These are phyloP conservation scores for Cymodocea nodosa DNA, from an alignment of 116 monocot genomes.

Conservation along the genomic window DNA sequence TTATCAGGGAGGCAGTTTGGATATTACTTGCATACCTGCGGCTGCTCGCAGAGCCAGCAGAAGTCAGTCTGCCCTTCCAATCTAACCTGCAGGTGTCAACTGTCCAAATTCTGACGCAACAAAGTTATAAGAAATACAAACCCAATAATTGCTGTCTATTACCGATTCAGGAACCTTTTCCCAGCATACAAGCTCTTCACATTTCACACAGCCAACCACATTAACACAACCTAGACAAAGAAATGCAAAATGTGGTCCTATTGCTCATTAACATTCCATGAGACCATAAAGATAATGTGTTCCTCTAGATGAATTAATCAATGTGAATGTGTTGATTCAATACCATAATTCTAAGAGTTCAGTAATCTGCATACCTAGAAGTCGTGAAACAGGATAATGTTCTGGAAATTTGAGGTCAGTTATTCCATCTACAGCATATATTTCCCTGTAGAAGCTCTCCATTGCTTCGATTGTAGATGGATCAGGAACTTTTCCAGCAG, in stretches of 20 bases:
- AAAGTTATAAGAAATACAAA: background rate
- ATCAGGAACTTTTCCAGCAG: slow-evolving; percentile 77
- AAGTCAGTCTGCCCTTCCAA: slow-evolving; percentile 71
- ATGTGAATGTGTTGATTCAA: background rate
- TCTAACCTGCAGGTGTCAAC: slow-evolving; percentile 41
- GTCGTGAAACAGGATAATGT: slow-evolving; percentile 72
- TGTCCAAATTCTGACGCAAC: slow-evolving; percentile 2
- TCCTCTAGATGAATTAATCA: too few relatives aligned
- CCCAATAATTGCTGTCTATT: slow-evolving; percentile 5
- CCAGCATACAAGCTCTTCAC: slow-evolving; percentile 73
- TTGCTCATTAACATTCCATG: background rate
- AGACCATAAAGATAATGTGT: background rate
- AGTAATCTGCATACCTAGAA: slow-evolving; percentile 32
- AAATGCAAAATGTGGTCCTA: background rate
- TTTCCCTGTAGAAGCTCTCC: slow-evolving; percentile 84
- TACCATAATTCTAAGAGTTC: background rate
- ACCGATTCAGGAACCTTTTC: slow-evolving; percentile 82
- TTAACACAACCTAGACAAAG: slow-evolving; percentile 67
- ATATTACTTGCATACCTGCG: slow-evolving; percentile 28
- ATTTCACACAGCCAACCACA: slow-evolving; percentile 69
- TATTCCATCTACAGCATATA: slow-evolving; percentile 73
- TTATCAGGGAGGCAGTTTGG: background rate
- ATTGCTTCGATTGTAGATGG: slow-evolving; percentile 65
- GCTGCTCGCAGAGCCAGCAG: slow-evolving; percentile 92
- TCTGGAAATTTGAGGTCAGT: slow-evolving; percentile 77